Evolutionary conservation across 768 basidiomycete genomes (phyloP).

Genomic region (Podaxis sp.): DNA sequence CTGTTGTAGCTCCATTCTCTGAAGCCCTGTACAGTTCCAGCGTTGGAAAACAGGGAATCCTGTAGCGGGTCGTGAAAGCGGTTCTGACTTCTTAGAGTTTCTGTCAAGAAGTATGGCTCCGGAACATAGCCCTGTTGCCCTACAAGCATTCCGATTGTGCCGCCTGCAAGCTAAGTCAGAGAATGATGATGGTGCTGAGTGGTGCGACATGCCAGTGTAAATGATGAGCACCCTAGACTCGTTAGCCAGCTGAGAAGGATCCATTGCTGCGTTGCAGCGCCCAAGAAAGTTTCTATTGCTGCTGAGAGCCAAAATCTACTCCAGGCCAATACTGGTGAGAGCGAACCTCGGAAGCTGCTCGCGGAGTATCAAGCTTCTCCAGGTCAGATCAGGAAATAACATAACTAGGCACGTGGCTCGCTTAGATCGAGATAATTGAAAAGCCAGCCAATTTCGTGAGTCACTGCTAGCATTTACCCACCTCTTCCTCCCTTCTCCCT

Average conservation of each 20-base stretch:
- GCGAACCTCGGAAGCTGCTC: slow-evolving; percentile 2
- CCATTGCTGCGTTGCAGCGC: slow-evolving; percentile 33
- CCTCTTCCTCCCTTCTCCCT: slow-evolving; percentile 8
- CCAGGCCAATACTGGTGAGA: background rate
- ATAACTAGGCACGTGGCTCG: background rate
- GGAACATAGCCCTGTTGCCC: slow-evolving; percentile 76
- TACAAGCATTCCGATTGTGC: slow-evolving; percentile 87
- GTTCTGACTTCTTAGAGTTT: slow-evolving; percentile 75
- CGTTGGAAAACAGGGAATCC: slow-evolving; percentile 81
- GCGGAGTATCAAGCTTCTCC: background rate
- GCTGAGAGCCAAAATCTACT: background rate
- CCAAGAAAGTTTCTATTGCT: background rate
- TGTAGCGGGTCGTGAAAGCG: slow-evolving; percentile 91
- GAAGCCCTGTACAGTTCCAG: slow-evolving; percentile 74
- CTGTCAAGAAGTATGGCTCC: slow-evolving; percentile 84
- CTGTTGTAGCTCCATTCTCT: slow-evolving; percentile 65
- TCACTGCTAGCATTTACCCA: slow-evolving; percentile 17
- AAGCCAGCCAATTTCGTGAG: slow-evolving; percentile 17
- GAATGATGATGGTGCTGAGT: background rate
- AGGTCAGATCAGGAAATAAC: background rate
- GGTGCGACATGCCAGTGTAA: slow-evolving; percentile 55
- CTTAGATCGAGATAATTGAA: slow-evolving; percentile 12
- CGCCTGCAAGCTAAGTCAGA: slow-evolving; percentile 33
- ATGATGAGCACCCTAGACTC: slow-evolving; percentile 84
- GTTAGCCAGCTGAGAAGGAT: slow-evolving; percentile 43